Percentiles rank a stretch among this genome's conserved stretches.
phyloP scores from a whole-genome alignment of 352 stramenopile species.

The Phytophthora fragariaefolia region DNA sequence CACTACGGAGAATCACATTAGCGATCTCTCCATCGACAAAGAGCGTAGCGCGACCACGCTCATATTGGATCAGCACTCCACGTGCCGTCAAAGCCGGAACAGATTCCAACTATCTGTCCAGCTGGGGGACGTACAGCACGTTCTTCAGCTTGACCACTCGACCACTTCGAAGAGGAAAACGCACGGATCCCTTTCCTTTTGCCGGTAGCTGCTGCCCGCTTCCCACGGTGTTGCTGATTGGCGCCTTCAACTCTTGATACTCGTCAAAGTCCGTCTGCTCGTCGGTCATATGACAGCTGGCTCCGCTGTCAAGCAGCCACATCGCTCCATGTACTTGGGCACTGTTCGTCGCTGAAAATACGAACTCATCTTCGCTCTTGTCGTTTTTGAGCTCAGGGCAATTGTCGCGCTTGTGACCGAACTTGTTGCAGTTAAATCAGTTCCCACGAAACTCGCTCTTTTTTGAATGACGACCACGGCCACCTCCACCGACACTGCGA shows the following conservation, averaged over 20 bases:
- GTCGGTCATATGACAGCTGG: conserved; percentile 7
- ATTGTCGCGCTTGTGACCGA: background rate
- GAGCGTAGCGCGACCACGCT: background rate
- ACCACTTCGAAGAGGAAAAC: background rate
- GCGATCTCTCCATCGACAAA: background rate
- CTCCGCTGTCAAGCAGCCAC: conserved; percentile 33
- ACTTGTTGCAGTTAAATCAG: conserved; percentile 5
- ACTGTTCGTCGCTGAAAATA: conserved; percentile 9
- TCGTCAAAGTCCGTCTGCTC: conserved; percentile 12
- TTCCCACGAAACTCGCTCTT: background rate
- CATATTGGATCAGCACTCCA: conserved; percentile 1
- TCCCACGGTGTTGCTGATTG: background rate
- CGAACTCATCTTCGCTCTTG: background rate
- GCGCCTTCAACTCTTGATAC: background rate
- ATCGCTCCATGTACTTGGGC: background rate
- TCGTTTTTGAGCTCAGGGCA: background rate
- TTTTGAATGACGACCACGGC: too few relatives aligned
- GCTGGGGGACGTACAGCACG: conserved; percentile 26
- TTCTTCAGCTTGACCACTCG: conserved; percentile 12
- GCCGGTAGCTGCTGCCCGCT: background rate
- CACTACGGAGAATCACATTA: background rate
- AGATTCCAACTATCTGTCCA: conserved; percentile 16
- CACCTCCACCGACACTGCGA: background rate
- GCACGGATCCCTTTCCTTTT: background rate
- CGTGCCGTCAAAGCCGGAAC: conserved; percentile 10